Evolutionary conservation across 2,329 filamentous ascomycete genomes (phyloP).

Genomic region (Aspergillus sp.): DNA sequence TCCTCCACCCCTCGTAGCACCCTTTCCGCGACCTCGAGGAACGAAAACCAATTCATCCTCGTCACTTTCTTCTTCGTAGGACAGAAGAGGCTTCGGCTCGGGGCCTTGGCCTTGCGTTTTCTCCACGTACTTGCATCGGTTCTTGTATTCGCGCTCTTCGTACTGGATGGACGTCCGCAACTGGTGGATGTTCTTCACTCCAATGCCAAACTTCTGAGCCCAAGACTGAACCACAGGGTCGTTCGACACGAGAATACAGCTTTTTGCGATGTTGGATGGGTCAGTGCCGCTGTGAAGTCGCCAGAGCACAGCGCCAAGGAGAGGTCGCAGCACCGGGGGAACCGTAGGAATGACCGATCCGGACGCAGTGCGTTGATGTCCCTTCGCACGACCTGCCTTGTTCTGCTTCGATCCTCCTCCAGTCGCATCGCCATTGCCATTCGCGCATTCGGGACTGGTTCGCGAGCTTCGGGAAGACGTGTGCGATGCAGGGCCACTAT

Average conservation of each 20-base stretch:
- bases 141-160: slow-evolving; percentile 39
- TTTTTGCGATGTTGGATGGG: slow-evolving; percentile 26
- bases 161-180: slow-evolving; percentile 41
- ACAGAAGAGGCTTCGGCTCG: slow-evolving; percentile 38
- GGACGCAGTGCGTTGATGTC: slow-evolving; percentile 26
- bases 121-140: slow-evolving; percentile 38
- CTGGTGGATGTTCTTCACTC: slow-evolving; percentile 42
- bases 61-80: slow-evolving; percentile 42
- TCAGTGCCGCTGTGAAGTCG: slow-evolving; percentile 32
- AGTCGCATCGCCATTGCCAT: slow-evolving; percentile 18
- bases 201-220: slow-evolving; percentile 42
- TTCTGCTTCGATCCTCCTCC: slow-evolving; percentile 14
- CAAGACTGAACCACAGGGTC: slow-evolving; percentile 36
- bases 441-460: slow-evolving; percentile 37
- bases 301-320: slow-evolving; percentile 41
- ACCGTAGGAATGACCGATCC: slow-evolving; percentile 30
- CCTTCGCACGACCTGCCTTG: slow-evolving; percentile 14
- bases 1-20: slow-evolving; percentile 18
- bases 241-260: slow-evolving; percentile 38
- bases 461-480: slow-evolving; percentile 39
- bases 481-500: slow-evolving; percentile 36
- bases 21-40: slow-evolving; percentile 34
- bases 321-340: slow-evolving; percentile 32
- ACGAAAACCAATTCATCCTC: slow-evolving; percentile 43
- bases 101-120: slow-evolving; percentile 31